These are phyloP conservation scores for Adansonia grandidieri DNA, from an alignment of 441 rosid genomes.

Conservation along the genomic window DNA sequence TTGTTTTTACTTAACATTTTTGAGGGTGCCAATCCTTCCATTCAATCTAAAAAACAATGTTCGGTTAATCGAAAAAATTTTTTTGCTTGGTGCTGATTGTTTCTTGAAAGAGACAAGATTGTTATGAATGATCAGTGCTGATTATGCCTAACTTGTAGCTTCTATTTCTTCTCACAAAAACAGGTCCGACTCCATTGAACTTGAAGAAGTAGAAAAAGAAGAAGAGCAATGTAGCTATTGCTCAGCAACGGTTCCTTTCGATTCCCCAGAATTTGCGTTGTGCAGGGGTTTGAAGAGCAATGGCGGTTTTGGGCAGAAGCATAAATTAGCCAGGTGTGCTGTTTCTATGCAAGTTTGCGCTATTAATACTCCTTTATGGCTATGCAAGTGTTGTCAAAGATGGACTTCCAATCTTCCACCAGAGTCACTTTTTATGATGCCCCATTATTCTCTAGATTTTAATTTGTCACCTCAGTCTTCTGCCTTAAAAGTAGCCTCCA, in stretches of 20 bases:
- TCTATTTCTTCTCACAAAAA: slow-evolving; percentile 19
- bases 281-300: slow-evolving; percentile 49
- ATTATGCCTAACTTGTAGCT: neutral
- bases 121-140: neutral
- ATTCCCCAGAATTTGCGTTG: slow-evolving; percentile 67
- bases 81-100: neutral
- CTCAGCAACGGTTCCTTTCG: slow-evolving; percentile 58
- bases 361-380: slow-evolving; percentile 58
- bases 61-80: neutral
- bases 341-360: slow-evolving; percentile 85
- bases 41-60: neutral
- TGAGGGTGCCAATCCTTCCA: neutral
- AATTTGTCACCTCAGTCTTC: slow-evolving; percentile 36
- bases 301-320: slow-evolving; percentile 42
- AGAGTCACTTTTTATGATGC: slow-evolving; percentile 51
- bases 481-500: slow-evolving; percentile 36
- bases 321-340: slow-evolving; percentile 71
- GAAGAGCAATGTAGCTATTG: slow-evolving; percentile 78
- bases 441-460: slow-evolving; percentile 50
- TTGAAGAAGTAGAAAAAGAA: slow-evolving; percentile 40
- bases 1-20: neutral
- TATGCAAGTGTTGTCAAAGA: slow-evolving; percentile 87
- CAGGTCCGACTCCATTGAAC: slow-evolving; percentile 39
- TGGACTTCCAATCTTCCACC: slow-evolving; percentile 57
- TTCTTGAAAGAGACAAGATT: neutral